A percentile compares a stretch with the other conserved stretches of the same genome.
These are phyloP conservation scores for Venturia pyrina DNA, from an alignment of 2,329 filamentous ascomycete species.

Conservation along the genomic window DNA sequence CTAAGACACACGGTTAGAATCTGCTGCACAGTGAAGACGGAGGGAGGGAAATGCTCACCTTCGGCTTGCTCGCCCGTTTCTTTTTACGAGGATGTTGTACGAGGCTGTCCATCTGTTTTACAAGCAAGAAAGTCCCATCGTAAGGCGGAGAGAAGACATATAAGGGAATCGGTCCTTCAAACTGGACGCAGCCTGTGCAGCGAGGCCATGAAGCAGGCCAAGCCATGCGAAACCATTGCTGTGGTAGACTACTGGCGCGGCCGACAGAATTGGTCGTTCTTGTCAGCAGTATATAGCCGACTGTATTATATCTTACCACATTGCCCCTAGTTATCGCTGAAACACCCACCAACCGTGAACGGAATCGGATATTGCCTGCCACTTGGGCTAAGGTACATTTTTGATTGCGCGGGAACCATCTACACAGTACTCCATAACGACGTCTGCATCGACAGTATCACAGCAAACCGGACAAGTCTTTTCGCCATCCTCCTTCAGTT, in stretches of 20 bases:
- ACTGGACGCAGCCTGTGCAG: background rate
- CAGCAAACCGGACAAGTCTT: no score
- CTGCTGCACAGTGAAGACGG: background rate
- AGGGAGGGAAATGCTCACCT: background rate
- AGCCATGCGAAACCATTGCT: background rate
- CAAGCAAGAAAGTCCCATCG: background rate
- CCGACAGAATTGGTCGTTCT: background rate
- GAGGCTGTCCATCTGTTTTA: background rate
- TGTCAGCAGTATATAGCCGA: background rate
- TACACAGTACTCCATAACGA: background rate
- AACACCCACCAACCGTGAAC: background rate
- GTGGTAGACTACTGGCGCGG: background rate
- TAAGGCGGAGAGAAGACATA: background rate
- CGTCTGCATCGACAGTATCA: background rate
- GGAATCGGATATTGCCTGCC: background rate
- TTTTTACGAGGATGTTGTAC: background rate
- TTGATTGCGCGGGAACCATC: background rate
- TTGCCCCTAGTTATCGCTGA: background rate
- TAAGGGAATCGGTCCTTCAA: background rate
- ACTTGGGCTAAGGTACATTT: background rate
- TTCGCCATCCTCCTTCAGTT: background rate
- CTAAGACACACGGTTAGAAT: background rate
- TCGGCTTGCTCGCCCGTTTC: slow-evolving; percentile 8
- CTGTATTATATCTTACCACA: background rate
- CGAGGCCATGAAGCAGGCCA: slow-evolving; percentile 3